Percentiles rank a stretch among this genome's conserved stretches.
Evolutionary conservation across 805 yeast genomes (phyloP).

Genomic region (Wickerhamomyces xylosicus): DNA sequence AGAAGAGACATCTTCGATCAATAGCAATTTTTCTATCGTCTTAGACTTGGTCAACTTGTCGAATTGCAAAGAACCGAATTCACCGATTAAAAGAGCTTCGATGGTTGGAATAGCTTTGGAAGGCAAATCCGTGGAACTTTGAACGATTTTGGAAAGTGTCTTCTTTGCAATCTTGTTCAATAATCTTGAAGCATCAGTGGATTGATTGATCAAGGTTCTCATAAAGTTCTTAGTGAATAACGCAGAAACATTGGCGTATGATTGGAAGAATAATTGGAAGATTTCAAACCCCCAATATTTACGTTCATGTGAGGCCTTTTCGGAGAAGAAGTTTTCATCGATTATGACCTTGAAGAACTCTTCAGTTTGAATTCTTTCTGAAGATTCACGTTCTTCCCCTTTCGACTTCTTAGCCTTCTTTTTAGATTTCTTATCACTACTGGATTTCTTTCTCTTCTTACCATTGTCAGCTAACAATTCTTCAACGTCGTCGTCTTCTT

Average conservation of each 20-base stretch:
- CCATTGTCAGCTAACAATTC: slow-evolving; percentile 13
- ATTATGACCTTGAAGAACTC: slow-evolving; percentile 77
- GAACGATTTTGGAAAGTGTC: slow-evolving; percentile 34
- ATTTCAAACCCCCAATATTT: slow-evolving; percentile 82
- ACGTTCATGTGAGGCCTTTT: slow-evolving; percentile 72
- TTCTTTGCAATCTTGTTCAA: slow-evolving; percentile 57
- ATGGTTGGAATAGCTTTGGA: slow-evolving; percentile 23
- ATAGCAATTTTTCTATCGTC: slow-evolving; percentile 31
- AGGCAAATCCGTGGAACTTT: slow-evolving; percentile 27
- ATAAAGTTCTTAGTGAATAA: slow-evolving; percentile 56
- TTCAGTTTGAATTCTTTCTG: slow-evolving; percentile 25
- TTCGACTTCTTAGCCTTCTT: slow-evolving; percentile 18
- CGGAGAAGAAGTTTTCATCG: slow-evolving; percentile 72
- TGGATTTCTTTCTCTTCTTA: slow-evolving; percentile 32
- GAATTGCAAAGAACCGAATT: slow-evolving; percentile 55
- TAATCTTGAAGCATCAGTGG: slow-evolving; percentile 52
- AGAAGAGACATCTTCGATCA: slow-evolving; percentile 6
- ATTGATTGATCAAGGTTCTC: slow-evolving; percentile 69
- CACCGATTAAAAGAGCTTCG: slow-evolving; percentile 27
- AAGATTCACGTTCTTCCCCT: slow-evolving; percentile 7
- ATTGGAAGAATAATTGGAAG: slow-evolving; percentile 37
- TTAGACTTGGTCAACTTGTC: slow-evolving; percentile 71
- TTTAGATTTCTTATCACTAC: slow-evolving; percentile 6
- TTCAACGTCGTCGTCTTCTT: slow-evolving; percentile 14
- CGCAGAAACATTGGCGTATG: slow-evolving; percentile 10